Percentiles rank a stretch among this genome's conserved stretches.
Conservation (phyloP, 106 monocot genomes). For the Acorus calamus region DNA sequence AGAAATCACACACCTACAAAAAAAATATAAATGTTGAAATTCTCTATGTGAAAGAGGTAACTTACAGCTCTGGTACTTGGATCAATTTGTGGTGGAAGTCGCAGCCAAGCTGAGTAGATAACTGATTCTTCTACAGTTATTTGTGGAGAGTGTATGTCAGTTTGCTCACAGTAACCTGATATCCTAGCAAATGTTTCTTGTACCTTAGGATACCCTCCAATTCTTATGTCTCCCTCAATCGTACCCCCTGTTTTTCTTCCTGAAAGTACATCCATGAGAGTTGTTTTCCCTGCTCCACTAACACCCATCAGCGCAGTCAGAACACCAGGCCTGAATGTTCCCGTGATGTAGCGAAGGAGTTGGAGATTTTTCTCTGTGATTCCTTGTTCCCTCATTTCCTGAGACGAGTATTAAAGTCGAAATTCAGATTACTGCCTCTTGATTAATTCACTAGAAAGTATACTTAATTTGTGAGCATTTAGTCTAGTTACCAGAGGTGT, state of each 20-base stretch:
- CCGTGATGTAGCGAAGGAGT: slow-evolving; percentile 60
- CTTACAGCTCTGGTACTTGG: slow-evolving; percentile 44
- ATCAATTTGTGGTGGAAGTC: slow-evolving; percentile 50
- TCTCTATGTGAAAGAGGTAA: not conserved
- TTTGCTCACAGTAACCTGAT: slow-evolving; percentile 84
- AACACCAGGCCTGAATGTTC: slow-evolving; percentile 56
- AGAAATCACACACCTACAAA: not conserved
- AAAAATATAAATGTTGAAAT: too few species aligned
- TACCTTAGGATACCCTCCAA: slow-evolving; percentile 65
- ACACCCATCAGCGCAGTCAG: slow-evolving; percentile 74
- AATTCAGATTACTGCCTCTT: too few species aligned
- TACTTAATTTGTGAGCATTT: not conserved
- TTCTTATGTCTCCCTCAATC: slow-evolving; percentile 65
- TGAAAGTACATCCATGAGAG: slow-evolving; percentile 69
- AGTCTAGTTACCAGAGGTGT: slow-evolving; percentile 38
- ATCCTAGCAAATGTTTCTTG: slow-evolving; percentile 70
- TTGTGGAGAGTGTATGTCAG: slow-evolving; percentile 67
- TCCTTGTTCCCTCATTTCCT: slow-evolving; percentile 77
- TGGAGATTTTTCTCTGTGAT: slow-evolving; percentile 39
- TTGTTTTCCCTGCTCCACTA: slow-evolving; percentile 81
- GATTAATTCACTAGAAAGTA: not conserved
- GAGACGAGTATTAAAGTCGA: not conserved
- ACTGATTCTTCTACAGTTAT: slow-evolving; percentile 81
- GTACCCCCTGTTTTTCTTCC: slow-evolving; percentile 76
- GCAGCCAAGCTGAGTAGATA: slow-evolving; percentile 62